Evolutionary conservation across 2,329 filamentous ascomycete species (phyloP).

Genomic region (Botrytis fabae): DNA sequence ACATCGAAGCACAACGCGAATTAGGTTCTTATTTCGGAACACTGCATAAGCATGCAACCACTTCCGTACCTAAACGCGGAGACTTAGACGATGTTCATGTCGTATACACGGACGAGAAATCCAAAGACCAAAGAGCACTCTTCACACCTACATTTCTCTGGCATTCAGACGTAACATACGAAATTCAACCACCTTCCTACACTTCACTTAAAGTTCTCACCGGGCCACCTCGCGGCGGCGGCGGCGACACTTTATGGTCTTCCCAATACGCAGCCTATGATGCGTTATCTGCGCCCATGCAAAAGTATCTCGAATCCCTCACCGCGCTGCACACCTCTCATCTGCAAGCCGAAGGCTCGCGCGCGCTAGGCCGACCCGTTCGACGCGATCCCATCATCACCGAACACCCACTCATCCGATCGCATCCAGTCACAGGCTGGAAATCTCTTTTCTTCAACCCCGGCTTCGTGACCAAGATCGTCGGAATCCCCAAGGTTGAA

Average conservation of each 20-base stretch:
- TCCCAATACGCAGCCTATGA: constrained; percentile 61
- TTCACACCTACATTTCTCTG: constrained; percentile 55
- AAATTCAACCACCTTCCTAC: constrained; percentile 58
- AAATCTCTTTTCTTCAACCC: constrained; percentile 61
- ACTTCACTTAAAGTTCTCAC: constrained; percentile 55
- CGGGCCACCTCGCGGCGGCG: constrained; percentile 54
- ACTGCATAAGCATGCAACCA: constrained; percentile 57
- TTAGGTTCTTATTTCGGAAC: constrained; percentile 54
- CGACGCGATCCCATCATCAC: constrained; percentile 56
- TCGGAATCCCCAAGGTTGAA: constrained; percentile 58
- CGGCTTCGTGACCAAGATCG: constrained; percentile 57
- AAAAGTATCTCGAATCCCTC: constrained; percentile 58
- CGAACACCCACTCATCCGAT: constrained; percentile 58
- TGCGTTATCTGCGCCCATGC: constrained; percentile 54
- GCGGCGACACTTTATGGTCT: constrained; percentile 58
- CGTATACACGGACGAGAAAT: constrained; percentile 54
- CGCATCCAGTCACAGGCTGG: constrained; percentile 62
- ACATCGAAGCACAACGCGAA: constrained; percentile 53
- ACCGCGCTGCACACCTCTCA: constrained; percentile 57
- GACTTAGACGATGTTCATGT: constrained; percentile 59
- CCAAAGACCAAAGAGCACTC: constrained; percentile 53
- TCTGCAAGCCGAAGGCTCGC: constrained; percentile 52
- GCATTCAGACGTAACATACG: constrained; percentile 52
- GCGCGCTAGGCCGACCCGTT: constrained; percentile 41
- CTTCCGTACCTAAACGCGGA: constrained; percentile 49